phyloP scores from a whole-genome alignment of 495 filamentous ascomycete genomes.

The Neurospora sp. region DNA sequence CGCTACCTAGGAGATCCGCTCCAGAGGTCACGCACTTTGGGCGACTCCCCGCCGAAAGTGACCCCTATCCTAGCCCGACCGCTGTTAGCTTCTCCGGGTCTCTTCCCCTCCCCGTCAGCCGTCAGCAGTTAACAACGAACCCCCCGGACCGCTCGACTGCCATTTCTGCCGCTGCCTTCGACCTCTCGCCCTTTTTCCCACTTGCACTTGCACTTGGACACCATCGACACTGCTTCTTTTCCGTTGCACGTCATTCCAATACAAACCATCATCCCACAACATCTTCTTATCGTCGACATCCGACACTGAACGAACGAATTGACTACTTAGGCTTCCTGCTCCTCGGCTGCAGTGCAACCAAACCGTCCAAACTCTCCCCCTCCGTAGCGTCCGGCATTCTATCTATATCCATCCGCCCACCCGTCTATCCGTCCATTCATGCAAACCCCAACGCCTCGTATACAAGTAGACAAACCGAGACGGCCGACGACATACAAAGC shows the following conservation, averaged over 20 bases:
- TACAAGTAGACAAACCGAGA: background rate
- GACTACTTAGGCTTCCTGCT: background rate
- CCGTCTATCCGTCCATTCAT: background rate
- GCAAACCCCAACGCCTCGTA: background rate
- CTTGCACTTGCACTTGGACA: background rate
- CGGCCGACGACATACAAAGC: background rate
- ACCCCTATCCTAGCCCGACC: background rate
- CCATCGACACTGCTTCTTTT: background rate
- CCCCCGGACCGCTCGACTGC: background rate
- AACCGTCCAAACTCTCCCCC: background rate
- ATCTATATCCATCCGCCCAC: background rate
- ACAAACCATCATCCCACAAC: background rate
- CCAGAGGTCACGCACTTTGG: background rate
- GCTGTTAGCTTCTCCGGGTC: background rate
- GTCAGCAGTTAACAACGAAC: background rate
- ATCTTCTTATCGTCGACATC: background rate
- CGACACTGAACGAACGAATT: background rate
- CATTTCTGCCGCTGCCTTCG: background rate
- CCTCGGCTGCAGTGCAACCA: background rate
- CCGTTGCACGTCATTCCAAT: background rate
- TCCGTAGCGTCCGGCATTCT: background rate
- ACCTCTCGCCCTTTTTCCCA: background rate
- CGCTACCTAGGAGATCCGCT: background rate
- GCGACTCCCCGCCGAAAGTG: background rate
- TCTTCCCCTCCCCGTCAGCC: background rate